These are phyloP conservation scores for Rhizoclosmatium sp. DNA, from an alignment of 192 early-diverging fungal species.

Conservation along the genomic window DNA sequence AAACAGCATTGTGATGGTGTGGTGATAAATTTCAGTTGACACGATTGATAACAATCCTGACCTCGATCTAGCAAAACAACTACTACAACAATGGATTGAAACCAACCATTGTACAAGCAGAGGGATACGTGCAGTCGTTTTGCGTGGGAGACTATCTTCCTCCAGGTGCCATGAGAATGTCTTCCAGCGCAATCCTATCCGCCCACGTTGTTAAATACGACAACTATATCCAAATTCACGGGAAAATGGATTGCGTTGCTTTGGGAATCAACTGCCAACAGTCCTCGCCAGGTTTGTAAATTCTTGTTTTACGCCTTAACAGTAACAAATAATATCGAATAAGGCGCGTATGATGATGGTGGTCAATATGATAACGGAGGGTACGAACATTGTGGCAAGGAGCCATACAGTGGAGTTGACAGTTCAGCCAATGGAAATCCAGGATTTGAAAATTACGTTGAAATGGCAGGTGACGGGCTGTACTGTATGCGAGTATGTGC, in stretches of 20 bases:
- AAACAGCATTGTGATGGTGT: slow-evolving; percentile 2
- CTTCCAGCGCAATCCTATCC: slow-evolving; percentile 26
- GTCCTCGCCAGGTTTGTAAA: slow-evolving; percentile 16
- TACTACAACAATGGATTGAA: slow-evolving; percentile 23
- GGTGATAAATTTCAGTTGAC: not conserved
- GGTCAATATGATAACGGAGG: slow-evolving; percentile 36
- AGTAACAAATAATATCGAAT: too few relatives aligned
- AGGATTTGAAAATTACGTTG: slow-evolving; percentile 11
- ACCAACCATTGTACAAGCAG: slow-evolving; percentile 41
- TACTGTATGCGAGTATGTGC: slow-evolving; percentile 47
- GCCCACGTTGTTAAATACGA: slow-evolving; percentile 21
- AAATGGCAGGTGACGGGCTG: slow-evolving; percentile 46
- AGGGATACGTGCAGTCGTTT: slow-evolving; percentile 38
- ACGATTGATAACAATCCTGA: not conserved
- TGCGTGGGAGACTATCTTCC: slow-evolving; percentile 43
- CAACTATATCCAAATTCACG: slow-evolving; percentile 37
- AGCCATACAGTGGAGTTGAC: slow-evolving; percentile 46
- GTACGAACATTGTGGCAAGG: slow-evolving; percentile 41
- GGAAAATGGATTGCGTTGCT: slow-evolving; percentile 36
- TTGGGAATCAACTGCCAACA: slow-evolving; percentile 36
- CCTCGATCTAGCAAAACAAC: not conserved
- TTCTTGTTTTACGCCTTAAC: not conserved
- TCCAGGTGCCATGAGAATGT: slow-evolving; percentile 24
- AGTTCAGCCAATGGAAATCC: not conserved
- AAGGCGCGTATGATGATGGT: slow-evolving; percentile 24